phyloP scores from a whole-genome alignment of 805 yeast species.

The Priceomyces medius region DNA sequence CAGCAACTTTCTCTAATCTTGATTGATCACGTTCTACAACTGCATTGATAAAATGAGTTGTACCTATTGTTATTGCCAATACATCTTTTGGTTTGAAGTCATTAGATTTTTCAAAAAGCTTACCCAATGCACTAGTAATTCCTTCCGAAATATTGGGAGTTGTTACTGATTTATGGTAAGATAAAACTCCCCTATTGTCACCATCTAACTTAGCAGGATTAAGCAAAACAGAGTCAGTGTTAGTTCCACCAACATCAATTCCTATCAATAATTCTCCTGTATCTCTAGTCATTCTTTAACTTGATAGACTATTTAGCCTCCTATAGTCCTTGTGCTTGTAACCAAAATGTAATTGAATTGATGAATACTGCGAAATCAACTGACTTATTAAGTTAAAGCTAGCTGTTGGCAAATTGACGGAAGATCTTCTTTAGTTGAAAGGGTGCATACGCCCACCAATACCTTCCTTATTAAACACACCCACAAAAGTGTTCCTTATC shows the following conservation, averaged over 20 bases:
- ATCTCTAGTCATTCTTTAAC: too few relatives aligned
- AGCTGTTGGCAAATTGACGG: too few relatives aligned
- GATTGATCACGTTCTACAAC: constrained; percentile 46
- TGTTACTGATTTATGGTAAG: constrained; percentile 45
- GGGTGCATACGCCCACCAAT: too few relatives aligned
- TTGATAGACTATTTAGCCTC: too few relatives aligned
- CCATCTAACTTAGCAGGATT: constrained; percentile 30
- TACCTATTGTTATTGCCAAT: constrained; percentile 48
- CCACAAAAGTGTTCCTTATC: too few relatives aligned
- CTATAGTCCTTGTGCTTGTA: too few relatives aligned
- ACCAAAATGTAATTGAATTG: too few relatives aligned
- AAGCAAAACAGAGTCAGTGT: constrained; percentile 47
- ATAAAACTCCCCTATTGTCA: constrained; percentile 31
- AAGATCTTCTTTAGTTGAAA: too few relatives aligned
- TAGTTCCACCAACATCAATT: constrained; percentile 54
- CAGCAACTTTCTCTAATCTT: constrained; percentile 44
- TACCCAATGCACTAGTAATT: constrained; percentile 34
- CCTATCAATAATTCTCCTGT: constrained; percentile 37
- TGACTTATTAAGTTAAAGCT: too few relatives aligned
- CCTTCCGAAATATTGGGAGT: constrained; percentile 46
- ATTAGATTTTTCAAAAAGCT: constrained; percentile 24
- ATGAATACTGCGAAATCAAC: too few relatives aligned
- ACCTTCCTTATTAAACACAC: too few relatives aligned
- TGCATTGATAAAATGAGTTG: constrained; percentile 53
- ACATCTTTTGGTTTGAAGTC: constrained; percentile 29